A percentile compares a stretch with the other conserved stretches of the same genome.
Conservation (phyloP, 2,329 filamentous ascomycete genomes). For the Talaromyces sp. region DNA sequence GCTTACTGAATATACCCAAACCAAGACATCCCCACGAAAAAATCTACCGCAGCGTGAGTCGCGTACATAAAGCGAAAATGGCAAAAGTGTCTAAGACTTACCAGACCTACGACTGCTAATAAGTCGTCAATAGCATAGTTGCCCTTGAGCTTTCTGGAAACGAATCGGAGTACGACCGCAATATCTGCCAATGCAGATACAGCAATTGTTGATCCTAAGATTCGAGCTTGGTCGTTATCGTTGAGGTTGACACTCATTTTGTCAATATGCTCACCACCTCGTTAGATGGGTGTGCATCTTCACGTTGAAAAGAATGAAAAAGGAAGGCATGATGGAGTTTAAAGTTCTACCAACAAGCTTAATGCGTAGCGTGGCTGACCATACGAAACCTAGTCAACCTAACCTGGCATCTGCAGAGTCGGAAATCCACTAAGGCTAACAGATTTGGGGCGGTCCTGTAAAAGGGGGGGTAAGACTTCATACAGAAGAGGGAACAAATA, state of each 20-base stretch:
- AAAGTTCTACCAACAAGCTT: background rate
- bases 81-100: background rate
- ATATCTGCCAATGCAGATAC: conserved; percentile 11
- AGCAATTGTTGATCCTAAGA: conserved; percentile 6
- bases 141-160: conserved; percentile 25
- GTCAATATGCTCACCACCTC: background rate
- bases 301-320: background rate
- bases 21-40: background rate
- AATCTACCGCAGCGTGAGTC: background rate
- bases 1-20: background rate
- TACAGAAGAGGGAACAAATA: background rate
- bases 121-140: background rate
- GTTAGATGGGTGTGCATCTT: background rate
- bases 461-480: background rate
- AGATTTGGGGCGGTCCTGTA: background rate
- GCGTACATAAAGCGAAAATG: background rate
- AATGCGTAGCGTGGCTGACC: background rate
- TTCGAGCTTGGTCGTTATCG: conserved; percentile 3
- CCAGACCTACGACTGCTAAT: background rate
- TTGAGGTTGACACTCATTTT: conserved; percentile 7
- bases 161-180: conserved; percentile 26
- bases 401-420: background rate
- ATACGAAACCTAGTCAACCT: background rate
- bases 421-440: background rate
- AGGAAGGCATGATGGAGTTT: background rate